A percentile compares a stretch with the other conserved stretches of the same genome.
Evolutionary conservation across 2,329 filamentous ascomycete species (phyloP).

Genomic region (Ceratocystis variospora): DNA sequence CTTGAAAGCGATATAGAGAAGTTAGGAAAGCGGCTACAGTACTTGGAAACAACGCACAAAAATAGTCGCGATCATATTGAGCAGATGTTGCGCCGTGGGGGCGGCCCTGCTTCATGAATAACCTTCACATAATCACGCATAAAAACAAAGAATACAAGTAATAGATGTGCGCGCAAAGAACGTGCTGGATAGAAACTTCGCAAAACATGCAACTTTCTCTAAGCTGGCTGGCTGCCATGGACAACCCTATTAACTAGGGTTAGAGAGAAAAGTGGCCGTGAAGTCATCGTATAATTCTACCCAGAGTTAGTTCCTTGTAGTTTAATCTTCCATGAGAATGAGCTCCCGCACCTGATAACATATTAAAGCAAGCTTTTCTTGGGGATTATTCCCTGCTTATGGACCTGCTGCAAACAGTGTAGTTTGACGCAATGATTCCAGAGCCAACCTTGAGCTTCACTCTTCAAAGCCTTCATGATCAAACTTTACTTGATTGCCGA

Average conservation of each 20-base stretch:
- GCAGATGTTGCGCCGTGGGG: conserved; percentile 53
- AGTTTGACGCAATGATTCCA: conserved; percentile 7
- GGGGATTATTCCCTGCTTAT: neutral
- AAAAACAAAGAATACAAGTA: neutral
- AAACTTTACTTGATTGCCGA: conserved; percentile 61
- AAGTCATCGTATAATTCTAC: neutral
- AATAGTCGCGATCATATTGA: conserved; percentile 88
- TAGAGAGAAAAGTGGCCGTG: neutral
- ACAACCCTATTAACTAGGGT: neutral
- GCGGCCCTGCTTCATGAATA: neutral
- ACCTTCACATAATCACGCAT: neutral
- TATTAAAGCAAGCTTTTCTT: neutral
- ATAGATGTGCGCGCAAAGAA: neutral
- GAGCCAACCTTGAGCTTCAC: conserved; percentile 24
- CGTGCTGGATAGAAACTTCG: neutral
- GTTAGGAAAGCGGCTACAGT: conserved; percentile 77
- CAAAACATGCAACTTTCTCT: neutral
- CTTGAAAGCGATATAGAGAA: conserved; percentile 66
- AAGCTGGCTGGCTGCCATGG: neutral
- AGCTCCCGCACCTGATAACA: neutral
- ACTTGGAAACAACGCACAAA: conserved; percentile 87
- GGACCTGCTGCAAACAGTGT: neutral
- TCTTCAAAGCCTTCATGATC: conserved; percentile 75
- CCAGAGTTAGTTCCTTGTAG: neutral
- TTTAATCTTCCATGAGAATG: neutral